phyloP scores from a whole-genome alignment of 2,329 filamentous ascomycete genomes.

The Ascochyta koolunga region DNA sequence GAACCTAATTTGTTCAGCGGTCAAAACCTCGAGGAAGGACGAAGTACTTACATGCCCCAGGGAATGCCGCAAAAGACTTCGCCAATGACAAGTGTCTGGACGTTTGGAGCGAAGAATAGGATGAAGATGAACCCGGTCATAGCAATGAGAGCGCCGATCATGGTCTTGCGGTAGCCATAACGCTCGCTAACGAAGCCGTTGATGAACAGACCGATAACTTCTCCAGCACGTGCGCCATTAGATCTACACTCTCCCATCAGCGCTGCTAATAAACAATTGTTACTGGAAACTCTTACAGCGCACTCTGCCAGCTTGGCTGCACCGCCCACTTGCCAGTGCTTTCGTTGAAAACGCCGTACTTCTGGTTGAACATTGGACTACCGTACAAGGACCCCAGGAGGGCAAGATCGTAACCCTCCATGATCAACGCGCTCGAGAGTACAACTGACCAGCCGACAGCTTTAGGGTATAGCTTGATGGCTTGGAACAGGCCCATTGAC shows the following conservation, averaged over 20 bases:
- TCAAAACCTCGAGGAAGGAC: neutral
- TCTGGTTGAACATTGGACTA: conserved; percentile 52
- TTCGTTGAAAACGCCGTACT: conserved; percentile 48
- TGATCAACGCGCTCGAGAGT: conserved; percentile 83
- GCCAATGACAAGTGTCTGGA: conserved; percentile 49
- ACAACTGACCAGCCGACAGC: conserved; percentile 81
- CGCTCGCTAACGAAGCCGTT: conserved; percentile 52
- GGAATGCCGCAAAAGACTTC: conserved; percentile 54
- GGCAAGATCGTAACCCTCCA: conserved; percentile 86
- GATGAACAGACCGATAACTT: conserved; percentile 52
- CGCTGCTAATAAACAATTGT: no score
- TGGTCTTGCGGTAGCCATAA: conserved; percentile 52
- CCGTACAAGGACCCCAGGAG: conserved; percentile 77
- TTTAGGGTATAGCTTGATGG: conserved; percentile 81
- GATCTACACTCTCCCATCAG: conserved; percentile 24
- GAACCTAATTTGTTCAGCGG: conserved; percentile 29
- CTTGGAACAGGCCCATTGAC: conserved; percentile 67
- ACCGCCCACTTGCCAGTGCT: conserved; percentile 48
- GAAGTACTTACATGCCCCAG: conserved; percentile 45
- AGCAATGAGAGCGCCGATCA: conserved; percentile 49
- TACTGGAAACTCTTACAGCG: conserved; percentile 46
- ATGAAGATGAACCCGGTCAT: conserved; percentile 53
- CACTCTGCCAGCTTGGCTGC: conserved; percentile 53
- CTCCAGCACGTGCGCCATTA: conserved; percentile 53
- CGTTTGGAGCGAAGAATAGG: conserved; percentile 53